These are phyloP conservation scores for Nemania serpens DNA, from an alignment of 2,329 filamentous ascomycete genomes.

Conservation along the genomic window DNA sequence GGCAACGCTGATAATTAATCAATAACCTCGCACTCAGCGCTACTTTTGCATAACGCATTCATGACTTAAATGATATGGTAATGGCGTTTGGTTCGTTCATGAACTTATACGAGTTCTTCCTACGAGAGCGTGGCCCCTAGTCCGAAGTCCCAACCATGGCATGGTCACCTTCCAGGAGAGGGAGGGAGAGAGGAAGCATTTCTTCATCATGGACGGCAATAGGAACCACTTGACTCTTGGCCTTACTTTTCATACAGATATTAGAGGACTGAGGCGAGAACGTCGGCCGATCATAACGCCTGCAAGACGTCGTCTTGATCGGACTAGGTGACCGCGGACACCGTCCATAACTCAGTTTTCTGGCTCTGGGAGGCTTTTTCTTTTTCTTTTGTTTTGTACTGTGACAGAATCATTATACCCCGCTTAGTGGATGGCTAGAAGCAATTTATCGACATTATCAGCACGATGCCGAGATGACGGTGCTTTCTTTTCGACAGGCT, in stretches of 20 bases:
- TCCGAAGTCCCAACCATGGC: background rate
- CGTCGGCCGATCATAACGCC: conserved; percentile 16
- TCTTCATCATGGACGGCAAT: background rate
- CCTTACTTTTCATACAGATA: background rate
- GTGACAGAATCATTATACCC: conserved; percentile 27
- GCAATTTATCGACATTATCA: conserved; percentile 17
- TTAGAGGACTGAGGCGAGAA: background rate
- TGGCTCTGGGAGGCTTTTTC: conserved; percentile 13
- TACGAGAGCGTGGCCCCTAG: background rate
- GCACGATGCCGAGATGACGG: background rate
- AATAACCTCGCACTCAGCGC: conserved; percentile 10
- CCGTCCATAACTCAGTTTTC: background rate
- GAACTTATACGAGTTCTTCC: background rate
- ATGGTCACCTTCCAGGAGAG: background rate
- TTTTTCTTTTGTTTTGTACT: background rate
- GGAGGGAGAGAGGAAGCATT: background rate
- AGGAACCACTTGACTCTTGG: background rate
- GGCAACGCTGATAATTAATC: conserved; percentile 16
- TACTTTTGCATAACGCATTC: conserved; percentile 23
- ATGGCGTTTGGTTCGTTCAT: conserved; percentile 21
- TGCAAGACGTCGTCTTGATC: background rate
- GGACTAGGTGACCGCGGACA: conserved; percentile 10
- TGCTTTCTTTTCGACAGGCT: background rate
- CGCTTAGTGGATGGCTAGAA: conserved; percentile 14
- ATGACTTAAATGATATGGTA: conserved; percentile 23